Evolutionary conservation across 352 stramenopile species (phyloP), one percentile per base, ranked within the genome.

Genomic region (Phytophthora macrochlamydospora): DNA sequence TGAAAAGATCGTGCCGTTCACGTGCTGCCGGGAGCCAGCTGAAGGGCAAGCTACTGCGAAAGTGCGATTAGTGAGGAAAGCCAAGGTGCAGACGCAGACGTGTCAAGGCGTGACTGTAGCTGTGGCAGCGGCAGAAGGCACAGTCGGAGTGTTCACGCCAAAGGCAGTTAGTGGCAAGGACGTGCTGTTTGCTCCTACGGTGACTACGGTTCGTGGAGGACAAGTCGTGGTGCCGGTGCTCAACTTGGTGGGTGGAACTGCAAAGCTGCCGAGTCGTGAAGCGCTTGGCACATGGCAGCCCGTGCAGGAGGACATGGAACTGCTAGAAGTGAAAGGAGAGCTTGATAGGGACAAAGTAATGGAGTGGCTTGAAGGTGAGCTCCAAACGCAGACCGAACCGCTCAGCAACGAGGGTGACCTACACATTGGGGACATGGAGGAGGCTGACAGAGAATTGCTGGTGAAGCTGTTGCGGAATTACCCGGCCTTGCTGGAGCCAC

Each of bases 321-420:
- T 65, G 3, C 5, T 59, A 12, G 58, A 51, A 13, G 28, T 57
- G 30, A 30, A 14, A 1, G 35, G 46, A 2, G 56, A 50, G 40
- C 11, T 51, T 2, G 28, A 56, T 5, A 24, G 7, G 3, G 37
- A 37, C 2, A 7, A 32, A 0, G 56, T 63, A 3, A 4, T 29
- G 18, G 11, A 18, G 2, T 63, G 37, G 35, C 7, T 64, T 12
- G 14, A 42, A 2, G 31, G 18, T 5, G 5, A 42, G 40, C 14
- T 51, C n/a, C n/a, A 33, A 6, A 13, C n/a, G 3, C 7, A 6
- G 1, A 38, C 30, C 14, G 40, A 52, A 0, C 29, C 57, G 7
- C 31, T 64, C 4, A 37, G 37, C 8, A 64, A 64, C 35, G 57
- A 64, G 18, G 12, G 45, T 3, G 48, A 64, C 2, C 14, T 64